Evolutionary conservation across 176 grass and related monocot species (phyloP).

Genomic region (Musa acuminata): DNA sequence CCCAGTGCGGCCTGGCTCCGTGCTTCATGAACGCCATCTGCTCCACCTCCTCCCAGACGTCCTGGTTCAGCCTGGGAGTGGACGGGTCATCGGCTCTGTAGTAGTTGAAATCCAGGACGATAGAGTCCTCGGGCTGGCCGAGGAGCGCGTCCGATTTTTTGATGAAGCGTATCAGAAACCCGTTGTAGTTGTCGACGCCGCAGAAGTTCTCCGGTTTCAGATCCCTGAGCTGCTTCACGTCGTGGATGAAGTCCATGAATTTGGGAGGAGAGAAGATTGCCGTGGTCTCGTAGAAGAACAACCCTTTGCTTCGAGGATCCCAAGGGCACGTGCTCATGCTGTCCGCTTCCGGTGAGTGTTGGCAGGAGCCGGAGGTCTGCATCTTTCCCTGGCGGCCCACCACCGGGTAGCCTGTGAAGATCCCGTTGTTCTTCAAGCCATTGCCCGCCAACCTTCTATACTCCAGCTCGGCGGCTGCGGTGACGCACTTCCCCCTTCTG

Average conservation of each 20-base stretch:
- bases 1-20: constrained; percentile 66
- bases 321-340: constrained; percentile 37
- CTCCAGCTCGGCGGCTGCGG: constrained; percentile 30
- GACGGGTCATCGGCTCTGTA: constrained; percentile 43
- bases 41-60: constrained; percentile 89
- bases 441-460: constrained; percentile 49
- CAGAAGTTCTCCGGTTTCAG: constrained; percentile 34
- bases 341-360: constrained; percentile 23
- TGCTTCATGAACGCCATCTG: constrained; percentile 85
- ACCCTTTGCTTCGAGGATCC: constrained; percentile 70
- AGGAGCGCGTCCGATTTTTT: constrained; percentile 46
- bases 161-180: constrained; percentile 55
- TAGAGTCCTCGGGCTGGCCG: constrained; percentile 61
- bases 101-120: constrained; percentile 91
- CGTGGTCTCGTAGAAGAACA: constrained; percentile 86
- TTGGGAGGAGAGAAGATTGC: constrained; percentile 45
- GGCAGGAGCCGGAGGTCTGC: constrained; percentile 73
- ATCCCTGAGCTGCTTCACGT: constrained; percentile 66
- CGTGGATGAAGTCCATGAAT: constrained; percentile 52
- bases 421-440: constrained; percentile 36
- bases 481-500: constrained; percentile 35
- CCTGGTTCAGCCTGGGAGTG: constrained; percentile 41
- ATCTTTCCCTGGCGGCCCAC: constrained; percentile 60
- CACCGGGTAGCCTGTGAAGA: constrained; percentile 67
- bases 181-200: constrained; percentile 72